Evolutionary conservation across 1,284 basidiomycete genomes (phyloP).

Genomic region (Ceratobasidium theobromae): DNA sequence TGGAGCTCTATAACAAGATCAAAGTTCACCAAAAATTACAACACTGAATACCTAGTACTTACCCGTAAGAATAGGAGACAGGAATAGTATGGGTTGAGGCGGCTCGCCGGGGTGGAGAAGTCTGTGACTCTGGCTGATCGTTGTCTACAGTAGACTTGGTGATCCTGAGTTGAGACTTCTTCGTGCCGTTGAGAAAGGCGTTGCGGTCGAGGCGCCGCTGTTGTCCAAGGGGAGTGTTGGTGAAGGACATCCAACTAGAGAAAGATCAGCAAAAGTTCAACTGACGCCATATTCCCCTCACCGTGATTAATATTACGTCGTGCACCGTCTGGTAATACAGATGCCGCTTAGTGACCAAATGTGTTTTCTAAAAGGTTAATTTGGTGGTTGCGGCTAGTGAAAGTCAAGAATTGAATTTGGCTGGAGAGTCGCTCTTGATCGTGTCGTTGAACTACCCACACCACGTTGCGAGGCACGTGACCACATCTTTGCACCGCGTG

Average conservation of each 20-base stretch:
- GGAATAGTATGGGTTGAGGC: slow-evolving; percentile 39
- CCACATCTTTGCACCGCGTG: too few relatives aligned
- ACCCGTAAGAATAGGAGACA: slow-evolving; percentile 70
- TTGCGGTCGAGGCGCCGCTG: slow-evolving; percentile 77
- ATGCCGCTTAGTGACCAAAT: neutral
- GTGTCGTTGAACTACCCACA: neutral
- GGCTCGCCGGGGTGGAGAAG: slow-evolving; percentile 26
- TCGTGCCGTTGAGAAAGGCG: slow-evolving; percentile 68
- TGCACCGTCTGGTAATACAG: neutral
- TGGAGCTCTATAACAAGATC: slow-evolving; percentile 53
- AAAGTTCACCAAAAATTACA: neutral
- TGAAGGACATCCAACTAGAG: slow-evolving; percentile 65
- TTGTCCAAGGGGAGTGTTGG: slow-evolving; percentile 76
- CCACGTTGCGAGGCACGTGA: neutral
- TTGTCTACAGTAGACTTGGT: slow-evolving; percentile 3
- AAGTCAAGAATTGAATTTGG: neutral
- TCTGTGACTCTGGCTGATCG: slow-evolving; percentile 6
- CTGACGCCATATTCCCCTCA: neutral
- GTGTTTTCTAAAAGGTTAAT: neutral
- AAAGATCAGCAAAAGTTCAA: neutral
- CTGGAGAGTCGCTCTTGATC: neutral
- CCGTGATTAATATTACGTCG: slow-evolving; percentile 14
- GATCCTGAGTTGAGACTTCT: slow-evolving; percentile 36
- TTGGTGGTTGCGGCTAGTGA: too few relatives aligned
- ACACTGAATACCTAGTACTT: slow-evolving; percentile 41